phyloP scores from a whole-genome alignment of 345 rosid species.

The Mangifera indica region DNA sequence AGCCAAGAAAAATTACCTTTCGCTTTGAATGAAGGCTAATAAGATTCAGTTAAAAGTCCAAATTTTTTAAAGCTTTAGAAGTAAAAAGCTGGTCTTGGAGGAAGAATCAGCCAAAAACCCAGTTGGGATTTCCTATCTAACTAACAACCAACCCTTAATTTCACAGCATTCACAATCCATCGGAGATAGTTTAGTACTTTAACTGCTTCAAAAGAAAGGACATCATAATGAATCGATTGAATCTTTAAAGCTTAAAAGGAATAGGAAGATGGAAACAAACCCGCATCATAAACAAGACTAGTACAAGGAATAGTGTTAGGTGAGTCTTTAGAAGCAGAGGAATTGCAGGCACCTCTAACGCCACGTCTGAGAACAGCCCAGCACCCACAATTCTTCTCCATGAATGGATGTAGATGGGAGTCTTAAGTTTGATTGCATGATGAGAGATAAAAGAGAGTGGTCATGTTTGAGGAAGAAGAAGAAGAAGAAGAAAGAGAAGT shows the following conservation, averaged over 20 bases:
- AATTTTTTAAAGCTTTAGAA: neutral
- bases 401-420: neutral
- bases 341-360: conserved; percentile 45
- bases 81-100: neutral
- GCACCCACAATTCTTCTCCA: conserved; percentile 59
- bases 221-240: neutral
- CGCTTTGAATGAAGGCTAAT: neutral
- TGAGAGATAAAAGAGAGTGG: conserved; percentile 21
- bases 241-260: too few relatives aligned
- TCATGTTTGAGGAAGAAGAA: conserved; percentile 17
- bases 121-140: conserved; percentile 24
- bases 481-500: neutral
- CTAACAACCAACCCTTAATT: conserved; percentile 3
- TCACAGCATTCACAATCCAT: neutral
- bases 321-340: conserved; percentile 57
- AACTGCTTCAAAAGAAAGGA: neutral
- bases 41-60: conserved; percentile 4
- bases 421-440: conserved; percentile 14
- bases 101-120: conserved; percentile 16
- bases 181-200: neutral
- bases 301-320: conserved; percentile 65
- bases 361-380: conserved; percentile 59
- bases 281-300: conserved; percentile 79
- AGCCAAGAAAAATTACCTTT: neutral
- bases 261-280: conserved; percentile 20